Evolutionary conservation across 179 eudicot species (phyloP).

Genomic region (Vitellaria paradoxa): DNA sequence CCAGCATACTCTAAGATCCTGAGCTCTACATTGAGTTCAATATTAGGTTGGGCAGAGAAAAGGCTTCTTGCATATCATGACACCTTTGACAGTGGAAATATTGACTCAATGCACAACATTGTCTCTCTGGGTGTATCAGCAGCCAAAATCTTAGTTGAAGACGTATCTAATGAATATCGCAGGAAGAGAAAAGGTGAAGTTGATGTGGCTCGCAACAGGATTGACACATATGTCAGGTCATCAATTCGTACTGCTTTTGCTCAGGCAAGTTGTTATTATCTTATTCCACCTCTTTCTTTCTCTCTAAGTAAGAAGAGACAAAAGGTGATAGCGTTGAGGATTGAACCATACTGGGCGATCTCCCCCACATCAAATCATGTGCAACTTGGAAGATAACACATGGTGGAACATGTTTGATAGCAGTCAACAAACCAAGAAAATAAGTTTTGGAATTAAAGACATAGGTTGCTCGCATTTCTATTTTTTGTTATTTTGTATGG

Average conservation of each 20-base stretch:
- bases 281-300: neutral
- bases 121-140: constrained; percentile 86
- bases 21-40: constrained; percentile 82
- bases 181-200: constrained; percentile 88
- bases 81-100: constrained; percentile 72
- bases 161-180: constrained; percentile 93
- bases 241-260: constrained; percentile 99
- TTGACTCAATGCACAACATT: constrained; percentile 78
- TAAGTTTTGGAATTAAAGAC: neutral
- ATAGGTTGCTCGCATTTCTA: neutral
- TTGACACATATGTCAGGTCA: constrained; percentile 94
- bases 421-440: neutral
- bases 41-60: constrained; percentile 93
- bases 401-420: neutral
- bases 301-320: neutral
- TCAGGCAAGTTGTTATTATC: constrained; percentile 62
- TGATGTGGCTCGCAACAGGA: constrained; percentile 89
- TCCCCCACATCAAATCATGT: neutral
- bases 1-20: constrained; percentile 65
- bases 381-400: neutral
- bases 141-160: constrained; percentile 86
- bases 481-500: neutral
- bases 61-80: constrained; percentile 97
- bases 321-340: neutral
- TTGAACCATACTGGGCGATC: neutral